Conservation (phyloP, 192 early-diverging fungal species). For the Backusella tarrabulga region DNA sequence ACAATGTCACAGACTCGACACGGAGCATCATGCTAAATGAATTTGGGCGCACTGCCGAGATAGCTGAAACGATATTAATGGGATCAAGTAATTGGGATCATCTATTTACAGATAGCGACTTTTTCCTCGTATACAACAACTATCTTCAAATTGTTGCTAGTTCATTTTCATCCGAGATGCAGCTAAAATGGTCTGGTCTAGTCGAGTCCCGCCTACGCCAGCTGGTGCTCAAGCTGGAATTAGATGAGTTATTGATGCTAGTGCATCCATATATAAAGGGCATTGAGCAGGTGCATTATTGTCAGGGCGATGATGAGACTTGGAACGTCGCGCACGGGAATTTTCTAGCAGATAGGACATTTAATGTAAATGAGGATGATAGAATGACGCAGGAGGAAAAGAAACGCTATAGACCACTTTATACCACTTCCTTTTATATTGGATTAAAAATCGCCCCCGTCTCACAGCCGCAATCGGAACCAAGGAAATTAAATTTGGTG, state of each 20-base stretch:
- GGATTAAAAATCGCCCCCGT: conserved; percentile 70
- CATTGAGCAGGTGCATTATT: conserved; percentile 66
- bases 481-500: conserved; percentile 70
- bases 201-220: conserved; percentile 92
- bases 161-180: conserved; percentile 68
- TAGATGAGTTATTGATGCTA: conserved; percentile 62
- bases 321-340: conserved; percentile 70
- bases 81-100: conserved; percentile 74
- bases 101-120: conserved; percentile 83
- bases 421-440: conserved; percentile 88
- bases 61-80: conserved; percentile 74
- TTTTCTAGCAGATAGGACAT: conserved; percentile 33
- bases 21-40: conserved; percentile 79
- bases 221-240: conserved; percentile 82
- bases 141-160: conserved; percentile 92
- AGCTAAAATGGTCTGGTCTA: conserved; percentile 82
- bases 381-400: conserved; percentile 10
- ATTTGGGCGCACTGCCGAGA: conserved; percentile 76
- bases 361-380: conserved; percentile 19
- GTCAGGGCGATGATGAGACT: conserved; percentile 66
- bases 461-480: conserved; percentile 42
- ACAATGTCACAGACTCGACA: conserved; percentile 92
- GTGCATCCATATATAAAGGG: conserved; percentile 93
- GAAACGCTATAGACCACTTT: conserved; percentile 41
- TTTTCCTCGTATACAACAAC: conserved; percentile 82